Evolutionary conservation across 345 rosid species (phyloP).

Genomic region (Aegle marmelos): DNA sequence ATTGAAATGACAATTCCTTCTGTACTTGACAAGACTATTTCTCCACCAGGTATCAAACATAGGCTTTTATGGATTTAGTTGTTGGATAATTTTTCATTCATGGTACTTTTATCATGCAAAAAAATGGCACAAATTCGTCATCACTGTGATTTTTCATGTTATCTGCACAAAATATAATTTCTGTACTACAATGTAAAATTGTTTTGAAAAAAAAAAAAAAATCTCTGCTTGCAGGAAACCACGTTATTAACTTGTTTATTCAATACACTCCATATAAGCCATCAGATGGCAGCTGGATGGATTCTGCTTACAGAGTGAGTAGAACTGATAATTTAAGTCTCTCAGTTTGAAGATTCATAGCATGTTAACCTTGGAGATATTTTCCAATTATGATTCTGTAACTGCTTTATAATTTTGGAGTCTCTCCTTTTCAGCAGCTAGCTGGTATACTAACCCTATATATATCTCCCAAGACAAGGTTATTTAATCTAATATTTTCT

Average conservation of each 20-base stretch:
- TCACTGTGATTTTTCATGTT: not conserved
- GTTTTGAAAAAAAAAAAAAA: not conserved
- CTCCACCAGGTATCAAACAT: constrained; percentile 46
- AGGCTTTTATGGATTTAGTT: not conserved
- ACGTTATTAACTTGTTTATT: constrained; percentile 54
- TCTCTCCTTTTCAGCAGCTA: not conserved
- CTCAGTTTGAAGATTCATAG: not conserved
- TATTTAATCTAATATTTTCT: not conserved
- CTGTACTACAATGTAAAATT: not conserved
- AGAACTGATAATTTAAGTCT: not conserved
- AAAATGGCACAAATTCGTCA: not conserved
- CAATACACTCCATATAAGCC: constrained; percentile 69
- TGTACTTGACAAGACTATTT: constrained; percentile 55
- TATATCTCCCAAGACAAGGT: not conserved
- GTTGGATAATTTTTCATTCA: not conserved
- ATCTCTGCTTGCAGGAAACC: constrained; percentile 38
- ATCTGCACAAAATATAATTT: not conserved
- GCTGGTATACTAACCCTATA: not conserved
- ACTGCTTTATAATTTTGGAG: not conserved
- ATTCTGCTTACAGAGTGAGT: constrained; percentile 52
- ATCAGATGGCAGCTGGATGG: constrained; percentile 59
- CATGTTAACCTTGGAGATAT: not conserved
- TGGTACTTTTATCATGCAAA: not conserved
- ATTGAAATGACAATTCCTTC: constrained; percentile 72
- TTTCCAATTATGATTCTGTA: not conserved